Percentiles rank a stretch among this genome's conserved stretches.
These are phyloP conservation scores for Osmanthus fragrans DNA, from an alignment of 257 asterid genomes.

Conservation along the genomic window DNA sequence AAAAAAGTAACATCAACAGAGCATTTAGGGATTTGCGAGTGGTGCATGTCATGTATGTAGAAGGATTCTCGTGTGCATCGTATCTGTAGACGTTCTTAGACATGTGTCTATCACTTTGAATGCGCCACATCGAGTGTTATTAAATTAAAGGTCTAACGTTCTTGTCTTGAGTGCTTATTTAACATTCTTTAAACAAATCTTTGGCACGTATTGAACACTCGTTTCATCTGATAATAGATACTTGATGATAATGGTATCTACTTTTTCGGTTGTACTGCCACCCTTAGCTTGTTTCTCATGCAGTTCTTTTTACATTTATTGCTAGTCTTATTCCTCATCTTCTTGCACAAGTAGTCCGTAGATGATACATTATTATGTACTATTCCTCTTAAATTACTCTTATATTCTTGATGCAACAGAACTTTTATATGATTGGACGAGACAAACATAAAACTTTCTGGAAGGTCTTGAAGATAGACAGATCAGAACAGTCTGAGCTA, in stretches of 20 bases:
- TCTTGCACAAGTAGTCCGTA: neutral
- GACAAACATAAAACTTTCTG: constrained; percentile 70
- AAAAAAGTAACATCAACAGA: neutral
- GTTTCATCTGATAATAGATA: neutral
- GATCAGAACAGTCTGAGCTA: constrained; percentile 72
- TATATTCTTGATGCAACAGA: constrained; percentile 43
- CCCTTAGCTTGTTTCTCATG: neutral
- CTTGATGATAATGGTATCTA: neutral
- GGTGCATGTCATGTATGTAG: constrained; percentile 2
- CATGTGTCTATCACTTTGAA: neutral
- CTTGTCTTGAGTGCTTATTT: neutral
- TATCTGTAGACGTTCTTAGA: neutral
- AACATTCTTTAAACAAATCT: neutral
- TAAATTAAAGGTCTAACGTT: neutral
- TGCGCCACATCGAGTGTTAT: neutral
- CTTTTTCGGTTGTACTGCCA: neutral
- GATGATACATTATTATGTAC: neutral
- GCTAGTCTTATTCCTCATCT: neutral
- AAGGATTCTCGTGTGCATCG: constrained; percentile 1
- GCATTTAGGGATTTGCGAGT: neutral
- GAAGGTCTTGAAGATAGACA: constrained; percentile 80
- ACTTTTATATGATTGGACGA: constrained; percentile 84
- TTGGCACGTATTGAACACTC: neutral
- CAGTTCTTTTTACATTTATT: neutral
- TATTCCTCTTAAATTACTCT: neutral